Percentiles rank a stretch among this genome's conserved stretches.
Evolutionary conservation across 73 alveolate genomes (phyloP).

Genomic region (Breviolum minutum): DNA sequence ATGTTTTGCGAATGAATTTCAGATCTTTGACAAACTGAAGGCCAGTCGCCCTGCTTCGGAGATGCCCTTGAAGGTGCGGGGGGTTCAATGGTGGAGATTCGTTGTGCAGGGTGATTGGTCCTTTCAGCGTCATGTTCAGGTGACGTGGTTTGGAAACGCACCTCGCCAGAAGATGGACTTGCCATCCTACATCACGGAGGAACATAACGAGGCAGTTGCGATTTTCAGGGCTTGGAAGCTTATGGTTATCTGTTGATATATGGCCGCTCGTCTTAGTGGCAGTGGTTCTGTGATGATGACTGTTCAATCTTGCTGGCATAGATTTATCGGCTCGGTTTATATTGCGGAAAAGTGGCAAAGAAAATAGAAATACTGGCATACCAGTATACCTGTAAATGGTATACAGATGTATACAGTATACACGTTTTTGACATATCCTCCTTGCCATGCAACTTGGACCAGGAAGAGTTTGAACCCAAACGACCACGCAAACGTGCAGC

Average conservation of each 20-base stretch:
- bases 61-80: conserved; percentile 25
- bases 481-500: not conserved
- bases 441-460: not conserved
- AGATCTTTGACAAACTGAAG: not conserved
- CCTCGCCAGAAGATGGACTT: not conserved
- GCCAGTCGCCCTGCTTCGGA: conserved; percentile 75
- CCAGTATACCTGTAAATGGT: no score
- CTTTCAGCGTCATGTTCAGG: not conserved
- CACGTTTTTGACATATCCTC: not conserved
- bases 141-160: conserved; percentile 61
- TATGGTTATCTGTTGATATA: not conserved
- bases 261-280: no score
- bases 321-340: no score
- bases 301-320: no score
- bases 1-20: no score
- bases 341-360: no score
- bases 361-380: not conserved
- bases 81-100: not conserved
- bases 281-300: no score
- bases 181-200: conserved; percentile 14
- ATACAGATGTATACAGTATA: no score
- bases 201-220: not conserved
- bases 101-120: no score
- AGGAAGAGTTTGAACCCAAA: not conserved
- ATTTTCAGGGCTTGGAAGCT: not conserved